Evolutionary conservation across 1,139 yeast genomes (phyloP).

Genomic region (Debaryomyces fabryi): DNA sequence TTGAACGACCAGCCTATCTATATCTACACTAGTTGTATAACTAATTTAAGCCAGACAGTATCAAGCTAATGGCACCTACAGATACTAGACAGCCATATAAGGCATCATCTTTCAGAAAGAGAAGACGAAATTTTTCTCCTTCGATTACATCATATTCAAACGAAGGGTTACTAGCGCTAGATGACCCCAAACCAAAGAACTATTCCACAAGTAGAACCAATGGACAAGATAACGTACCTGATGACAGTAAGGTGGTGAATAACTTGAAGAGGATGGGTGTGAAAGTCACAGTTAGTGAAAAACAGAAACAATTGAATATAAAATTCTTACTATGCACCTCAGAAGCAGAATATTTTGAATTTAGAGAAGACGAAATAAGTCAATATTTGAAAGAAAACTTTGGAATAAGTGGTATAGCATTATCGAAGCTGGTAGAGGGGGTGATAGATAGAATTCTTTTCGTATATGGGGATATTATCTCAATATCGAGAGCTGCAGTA

Average conservation of each 20-base stretch:
- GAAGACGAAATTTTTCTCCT: constrained; percentile 10
- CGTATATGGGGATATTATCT: constrained; percentile 27
- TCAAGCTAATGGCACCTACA: neutral
- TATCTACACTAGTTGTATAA: neutral
- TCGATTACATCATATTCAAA: neutral
- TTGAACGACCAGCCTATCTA: constrained; percentile 2
- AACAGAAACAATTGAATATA: constrained; percentile 10
- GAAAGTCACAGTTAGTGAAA: constrained; percentile 5
- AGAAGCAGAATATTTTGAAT: constrained; percentile 31
- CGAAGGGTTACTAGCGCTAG: constrained; percentile 6
- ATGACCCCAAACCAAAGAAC: constrained; percentile 2
- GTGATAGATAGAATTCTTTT: constrained; percentile 32
- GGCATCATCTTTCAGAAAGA: constrained; percentile 6
- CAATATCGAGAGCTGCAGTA: constrained; percentile 26
- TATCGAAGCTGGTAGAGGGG: constrained; percentile 28
- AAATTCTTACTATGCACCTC: constrained; percentile 28
- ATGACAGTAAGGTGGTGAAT: constrained; percentile 24
- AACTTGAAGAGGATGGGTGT: constrained; percentile 21
- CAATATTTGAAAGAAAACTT: constrained; percentile 20
- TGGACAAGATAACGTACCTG: constrained; percentile 17
- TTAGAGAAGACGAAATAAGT: constrained; percentile 13
- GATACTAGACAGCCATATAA: neutral
- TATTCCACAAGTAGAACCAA: constrained; percentile 5
- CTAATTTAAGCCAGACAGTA: neutral
- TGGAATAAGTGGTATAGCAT: constrained; percentile 21